phyloP scores from a whole-genome alignment of 805 yeast species.

The Kodamaea nitidulidarum region DNA sequence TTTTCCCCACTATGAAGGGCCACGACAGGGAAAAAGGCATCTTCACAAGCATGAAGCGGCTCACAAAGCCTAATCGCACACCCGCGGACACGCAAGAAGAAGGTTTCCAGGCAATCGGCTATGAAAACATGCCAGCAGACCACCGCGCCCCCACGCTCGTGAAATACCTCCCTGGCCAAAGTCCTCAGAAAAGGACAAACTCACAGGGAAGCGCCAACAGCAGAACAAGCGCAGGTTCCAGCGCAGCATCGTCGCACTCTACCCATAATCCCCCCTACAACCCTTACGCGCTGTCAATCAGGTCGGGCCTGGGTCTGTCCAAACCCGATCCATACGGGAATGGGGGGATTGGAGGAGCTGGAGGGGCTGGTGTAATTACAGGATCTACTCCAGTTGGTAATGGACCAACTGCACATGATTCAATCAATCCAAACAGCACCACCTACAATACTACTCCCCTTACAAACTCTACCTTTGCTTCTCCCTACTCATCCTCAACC shows the following conservation, averaged over 20 bases:
- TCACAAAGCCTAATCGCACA: constrained; percentile 17
- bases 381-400: no score
- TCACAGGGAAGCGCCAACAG: constrained; percentile 1
- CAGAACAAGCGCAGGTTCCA: constrained; percentile 2
- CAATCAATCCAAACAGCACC: no score
- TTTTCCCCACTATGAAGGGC: constrained; percentile 4
- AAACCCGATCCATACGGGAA: no score
- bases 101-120: constrained; percentile 36
- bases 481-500: no score
- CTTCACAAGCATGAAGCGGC: constrained; percentile 28
- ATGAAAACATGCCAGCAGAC: constrained; percentile 23
- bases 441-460: no score
- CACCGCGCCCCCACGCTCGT: constrained; percentile 21
- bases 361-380: no score
- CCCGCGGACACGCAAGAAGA: constrained; percentile 7
- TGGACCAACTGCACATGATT: no score
- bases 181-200: not conserved
- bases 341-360: no score
- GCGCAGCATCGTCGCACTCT: constrained; percentile 1
- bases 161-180: not conserved
- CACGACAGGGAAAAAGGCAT: constrained; percentile 7
- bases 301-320: not conserved
- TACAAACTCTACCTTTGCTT: no score
- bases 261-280: not conserved
- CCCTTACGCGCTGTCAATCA: not conserved